Evolutionary conservation across 2,329 filamentous ascomycete genomes (phyloP).

Genomic region (Tolypocladium paradoxum): DNA sequence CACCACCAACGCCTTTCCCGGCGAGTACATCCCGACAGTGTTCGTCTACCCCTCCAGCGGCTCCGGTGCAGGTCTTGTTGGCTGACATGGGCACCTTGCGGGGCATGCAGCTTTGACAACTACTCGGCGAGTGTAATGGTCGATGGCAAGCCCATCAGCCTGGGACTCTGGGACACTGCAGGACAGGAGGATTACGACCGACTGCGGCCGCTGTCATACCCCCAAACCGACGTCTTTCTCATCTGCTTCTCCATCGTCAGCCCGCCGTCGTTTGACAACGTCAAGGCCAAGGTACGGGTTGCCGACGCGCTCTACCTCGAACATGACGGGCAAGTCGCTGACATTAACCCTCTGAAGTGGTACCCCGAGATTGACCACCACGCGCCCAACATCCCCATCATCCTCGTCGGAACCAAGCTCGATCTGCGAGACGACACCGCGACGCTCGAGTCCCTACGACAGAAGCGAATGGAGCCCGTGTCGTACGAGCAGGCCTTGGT

Average conservation of each 20-base stretch:
- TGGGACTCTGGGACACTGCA: conserved; percentile 96
- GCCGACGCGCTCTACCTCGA: neutral
- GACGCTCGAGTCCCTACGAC: conserved; percentile 70
- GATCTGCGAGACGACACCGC: conserved; percentile 83
- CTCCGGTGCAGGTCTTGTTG: conserved; percentile 3
- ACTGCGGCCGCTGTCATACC: conserved; percentile 88
- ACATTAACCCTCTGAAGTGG: conserved; percentile 50
- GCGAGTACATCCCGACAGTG: conserved; percentile 99
- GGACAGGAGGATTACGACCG: conserved; percentile 98
- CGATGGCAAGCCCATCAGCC: conserved; percentile 92
- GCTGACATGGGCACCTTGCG: neutral
- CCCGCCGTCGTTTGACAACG: conserved; percentile 97
- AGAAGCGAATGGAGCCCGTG: conserved; percentile 86
- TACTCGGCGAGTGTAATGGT: conserved; percentile 99
- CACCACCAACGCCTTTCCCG: conserved; percentile 98
- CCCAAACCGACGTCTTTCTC: conserved; percentile 95
- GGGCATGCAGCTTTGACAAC: conserved; percentile 72
- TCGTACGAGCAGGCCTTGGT: conserved; percentile 84
- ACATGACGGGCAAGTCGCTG: conserved; percentile 4
- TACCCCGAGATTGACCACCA: conserved; percentile 96
- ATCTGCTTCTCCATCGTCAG: conserved; percentile 98
- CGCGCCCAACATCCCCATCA: conserved; percentile 89
- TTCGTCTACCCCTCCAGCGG: conserved; percentile 34
- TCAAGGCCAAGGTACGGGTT: conserved; percentile 78
- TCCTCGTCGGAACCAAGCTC: conserved; percentile 93